phyloP scores from a whole-genome alignment of 2,329 filamentous ascomycete species.

The Ceratocystis albifundus region DNA sequence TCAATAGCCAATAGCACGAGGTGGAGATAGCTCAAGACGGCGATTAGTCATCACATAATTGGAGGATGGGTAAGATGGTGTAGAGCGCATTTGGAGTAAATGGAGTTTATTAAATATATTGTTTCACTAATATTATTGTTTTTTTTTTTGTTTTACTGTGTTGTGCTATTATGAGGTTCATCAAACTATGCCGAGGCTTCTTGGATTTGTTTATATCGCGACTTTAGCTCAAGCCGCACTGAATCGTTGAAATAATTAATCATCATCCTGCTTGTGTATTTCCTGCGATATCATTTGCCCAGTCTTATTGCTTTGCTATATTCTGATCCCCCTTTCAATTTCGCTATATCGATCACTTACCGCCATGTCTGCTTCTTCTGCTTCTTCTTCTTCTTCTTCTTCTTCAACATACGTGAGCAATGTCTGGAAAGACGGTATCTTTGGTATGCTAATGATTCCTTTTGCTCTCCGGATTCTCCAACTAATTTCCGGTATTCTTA shows the following conservation, averaged over 20 bases:
- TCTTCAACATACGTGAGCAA: conserved; percentile 67
- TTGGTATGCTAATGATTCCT: conserved; percentile 44
- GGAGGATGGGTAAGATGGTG: no score
- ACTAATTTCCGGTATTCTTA: neutral
- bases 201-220: no score
- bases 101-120: no score
- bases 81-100: no score
- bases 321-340: neutral
- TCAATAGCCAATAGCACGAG: neutral
- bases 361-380: conserved; percentile 55
- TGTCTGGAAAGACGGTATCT: conserved; percentile 79
- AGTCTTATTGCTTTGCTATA: neutral
- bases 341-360: neutral
- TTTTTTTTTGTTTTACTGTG: no score
- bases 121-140: no score
- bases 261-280: no score
- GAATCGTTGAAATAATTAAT: no score
- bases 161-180: no score
- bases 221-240: no score
- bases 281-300: no score
- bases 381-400: conserved; percentile 53
- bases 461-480: neutral
- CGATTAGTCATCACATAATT: neutral
- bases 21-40: neutral
- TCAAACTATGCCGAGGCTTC: no score